A percentile compares a stretch with the other conserved stretches of the same genome.
Evolutionary conservation across 2,329 filamentous ascomycete genomes (phyloP).

Genomic region (Exophiala calicioides): DNA sequence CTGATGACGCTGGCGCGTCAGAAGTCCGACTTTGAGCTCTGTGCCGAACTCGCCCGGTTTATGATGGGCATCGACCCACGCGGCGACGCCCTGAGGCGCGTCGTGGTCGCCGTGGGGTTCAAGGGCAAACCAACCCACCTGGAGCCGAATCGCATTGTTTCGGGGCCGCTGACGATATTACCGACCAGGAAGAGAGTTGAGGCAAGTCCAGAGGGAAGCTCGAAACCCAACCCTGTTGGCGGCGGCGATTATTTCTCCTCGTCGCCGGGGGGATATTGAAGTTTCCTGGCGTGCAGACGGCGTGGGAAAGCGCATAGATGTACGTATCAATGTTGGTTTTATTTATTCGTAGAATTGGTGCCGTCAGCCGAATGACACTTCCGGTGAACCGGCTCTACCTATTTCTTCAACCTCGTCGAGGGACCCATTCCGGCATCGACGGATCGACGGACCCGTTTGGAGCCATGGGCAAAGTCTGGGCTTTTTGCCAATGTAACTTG

Average conservation of each 20-base stretch:
- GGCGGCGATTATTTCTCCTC: constrained; percentile 28
- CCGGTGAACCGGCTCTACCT: no score
- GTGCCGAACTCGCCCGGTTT: constrained; percentile 93
- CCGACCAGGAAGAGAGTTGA: constrained; percentile 5
- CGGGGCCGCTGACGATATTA: constrained; percentile 10
- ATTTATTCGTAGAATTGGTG: no score
- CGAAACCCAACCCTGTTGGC: constrained; percentile 11
- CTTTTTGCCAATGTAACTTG: no score
- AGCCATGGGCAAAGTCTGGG: no score
- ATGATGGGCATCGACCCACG: constrained; percentile 87
- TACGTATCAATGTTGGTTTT: no score
- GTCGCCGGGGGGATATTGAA: constrained; percentile 24
- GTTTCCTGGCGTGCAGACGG: no score
- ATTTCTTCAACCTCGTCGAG: no score
- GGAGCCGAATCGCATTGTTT: constrained; percentile 5
- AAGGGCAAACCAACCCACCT: constrained; percentile 14
- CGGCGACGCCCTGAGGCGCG: constrained; percentile 68
- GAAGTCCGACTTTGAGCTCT: constrained; percentile 91
- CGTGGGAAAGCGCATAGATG: no score
- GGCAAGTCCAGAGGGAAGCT: constrained; percentile 4
- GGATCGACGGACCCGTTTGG: no score
- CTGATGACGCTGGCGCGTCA: constrained; percentile 77
- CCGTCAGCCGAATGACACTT: no score
- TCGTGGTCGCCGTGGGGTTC: constrained; percentile 43
- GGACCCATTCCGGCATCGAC: no score